These are phyloP conservation scores for Amphicarpaea edgeworthii DNA, from an alignment of 306 rosid species.

Conservation along the genomic window DNA sequence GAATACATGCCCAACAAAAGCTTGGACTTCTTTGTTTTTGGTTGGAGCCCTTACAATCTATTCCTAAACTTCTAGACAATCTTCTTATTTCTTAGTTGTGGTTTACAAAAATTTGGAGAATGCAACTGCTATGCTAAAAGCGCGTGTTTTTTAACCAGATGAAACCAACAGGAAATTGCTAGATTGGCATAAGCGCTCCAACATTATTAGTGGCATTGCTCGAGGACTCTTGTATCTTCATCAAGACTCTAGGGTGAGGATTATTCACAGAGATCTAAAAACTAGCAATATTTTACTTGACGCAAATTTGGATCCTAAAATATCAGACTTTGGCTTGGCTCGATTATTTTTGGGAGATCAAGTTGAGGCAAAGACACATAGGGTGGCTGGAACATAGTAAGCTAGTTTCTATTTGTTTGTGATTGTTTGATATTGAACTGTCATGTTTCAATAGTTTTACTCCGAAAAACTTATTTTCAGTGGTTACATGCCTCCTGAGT, in stretches of 20 bases:
- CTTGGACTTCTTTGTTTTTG: slow-evolving; percentile 34
- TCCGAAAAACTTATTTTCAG: not conserved
- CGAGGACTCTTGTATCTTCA: slow-evolving; percentile 42
- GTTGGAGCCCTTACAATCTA: not conserved
- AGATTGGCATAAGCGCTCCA: not conserved
- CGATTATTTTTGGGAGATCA: slow-evolving; percentile 13
- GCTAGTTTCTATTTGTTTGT: not conserved
- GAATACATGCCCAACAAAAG: slow-evolving; percentile 38
- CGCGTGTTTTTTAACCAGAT: not conserved
- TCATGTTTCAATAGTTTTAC: not conserved
- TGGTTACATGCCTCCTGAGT: slow-evolving; percentile 45
- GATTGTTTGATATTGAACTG: not conserved
- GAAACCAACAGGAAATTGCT: not conserved
- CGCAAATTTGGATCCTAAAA: slow-evolving; percentile 19
- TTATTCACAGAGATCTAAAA: too few relatives aligned
- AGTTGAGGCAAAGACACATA: slow-evolving; percentile 1
- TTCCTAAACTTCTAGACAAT: not conserved
- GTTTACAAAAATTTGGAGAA: not conserved
- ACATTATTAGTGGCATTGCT: slow-evolving; percentile 41
- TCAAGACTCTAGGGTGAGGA: slow-evolving; percentile 37
- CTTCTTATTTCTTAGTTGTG: not conserved
- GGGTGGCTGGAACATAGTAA: slow-evolving; percentile 34
- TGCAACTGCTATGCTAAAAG: not conserved
- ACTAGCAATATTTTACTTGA: slow-evolving; percentile 28
- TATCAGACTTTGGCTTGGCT: slow-evolving; percentile 41